Evolutionary conservation across 164 flowering plant species (phyloP).

Genomic region (Tetrastigma voinierianum): DNA sequence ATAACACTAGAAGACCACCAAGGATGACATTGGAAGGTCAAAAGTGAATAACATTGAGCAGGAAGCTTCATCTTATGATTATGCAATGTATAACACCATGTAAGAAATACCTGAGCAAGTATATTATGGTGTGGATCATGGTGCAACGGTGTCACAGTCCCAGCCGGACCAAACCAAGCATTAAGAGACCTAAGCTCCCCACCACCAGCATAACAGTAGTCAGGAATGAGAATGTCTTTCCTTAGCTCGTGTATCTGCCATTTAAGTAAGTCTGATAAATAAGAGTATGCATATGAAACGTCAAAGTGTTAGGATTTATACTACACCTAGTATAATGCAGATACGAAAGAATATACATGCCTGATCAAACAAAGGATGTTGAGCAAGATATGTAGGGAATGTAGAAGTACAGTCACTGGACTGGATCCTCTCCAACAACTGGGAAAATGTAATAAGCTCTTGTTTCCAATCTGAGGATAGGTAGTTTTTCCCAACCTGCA

Average conservation of each 20-base stretch:
- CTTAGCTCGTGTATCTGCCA: conserved; percentile 76
- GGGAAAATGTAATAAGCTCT: conserved; percentile 84
- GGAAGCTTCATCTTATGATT: background rate
- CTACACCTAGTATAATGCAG: background rate
- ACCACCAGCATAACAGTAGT: conserved; percentile 86
- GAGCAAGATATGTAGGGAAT: conserved; percentile 82
- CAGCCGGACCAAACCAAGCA: conserved; percentile 99
- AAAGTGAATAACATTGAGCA: background rate
- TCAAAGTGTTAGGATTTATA: background rate
- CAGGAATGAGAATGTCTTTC: conserved; percentile 82
- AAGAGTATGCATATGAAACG: background rate
- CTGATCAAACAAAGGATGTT: conserved; percentile 98
- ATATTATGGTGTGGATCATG: conserved; percentile 99
- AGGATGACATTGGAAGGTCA: too few relatives aligned
- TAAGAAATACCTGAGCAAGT: conserved; percentile 79
- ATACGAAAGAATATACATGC: conserved; percentile 21
- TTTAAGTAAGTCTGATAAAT: background rate
- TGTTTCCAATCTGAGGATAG: conserved; percentile 90
- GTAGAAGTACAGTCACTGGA: conserved; percentile 33
- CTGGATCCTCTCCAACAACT: conserved; percentile 81
- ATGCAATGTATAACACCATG: background rate
- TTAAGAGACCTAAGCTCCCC: conserved; percentile 87
- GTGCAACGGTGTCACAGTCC: conserved; percentile 96
- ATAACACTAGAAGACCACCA: too few relatives aligned
- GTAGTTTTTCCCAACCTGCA: conserved; percentile 93